Base-by-base conservation (phyloP, 768 basidiomycete genomes). In the Amanita molliuscula region DNA sequence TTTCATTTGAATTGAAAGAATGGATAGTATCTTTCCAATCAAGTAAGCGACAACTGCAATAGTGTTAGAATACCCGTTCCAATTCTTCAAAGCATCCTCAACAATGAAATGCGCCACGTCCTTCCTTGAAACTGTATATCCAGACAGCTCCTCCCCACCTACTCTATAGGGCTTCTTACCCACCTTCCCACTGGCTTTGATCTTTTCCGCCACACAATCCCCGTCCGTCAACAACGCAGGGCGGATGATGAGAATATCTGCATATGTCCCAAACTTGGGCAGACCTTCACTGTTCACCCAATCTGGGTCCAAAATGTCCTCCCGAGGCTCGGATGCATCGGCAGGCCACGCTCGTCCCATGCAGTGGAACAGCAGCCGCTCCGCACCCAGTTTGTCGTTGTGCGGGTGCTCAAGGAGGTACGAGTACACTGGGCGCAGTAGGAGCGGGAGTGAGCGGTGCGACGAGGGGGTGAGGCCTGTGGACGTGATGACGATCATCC, bases 21-120 rank as follows among this genome's bases (percentile, higher is more conserved):
- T n/a, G n/a, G n/a, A n/a, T n/a, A n/a, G n/a, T n/a, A n/a, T n/a
- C n/a, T n/a, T n/a, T n/a, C n/a, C n/a, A n/a, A n/a, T n/a, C n/a
- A n/a, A n/a, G n/a, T n/a, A n/a, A n/a, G n/a, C n/a, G n/a, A n/a
- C n/a, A n/a, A n/a, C n/a, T n/a, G n/a, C n/a, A n/a, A n/a, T n/a
- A n/a, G n/a, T n/a, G n/a, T n/a, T n/a, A n/a, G n/a, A n/a, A n/a
- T n/a, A n/a, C n/a, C n/a, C n/a, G n/a, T n/a, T n/a, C n/a, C n/a
- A n/a, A n/a, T n/a, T n/a, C n/a, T n/a, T n/a, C n/a, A n/a, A n/a
- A n/a, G n/a, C n/a, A n/a, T n/a, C n/a, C n/a, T n/a, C n/a, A n/a
- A n/a, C n/a, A n/a, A n/a, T n/a, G n/a, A 84, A 84, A 65, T 84
- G 80, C 0, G 76, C 79, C 1, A 81, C 78, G 58, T 86, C 83